Evolutionary conservation across 2,329 filamentous ascomycete species (phyloP).

Genomic region (Fusarium sp.): DNA sequence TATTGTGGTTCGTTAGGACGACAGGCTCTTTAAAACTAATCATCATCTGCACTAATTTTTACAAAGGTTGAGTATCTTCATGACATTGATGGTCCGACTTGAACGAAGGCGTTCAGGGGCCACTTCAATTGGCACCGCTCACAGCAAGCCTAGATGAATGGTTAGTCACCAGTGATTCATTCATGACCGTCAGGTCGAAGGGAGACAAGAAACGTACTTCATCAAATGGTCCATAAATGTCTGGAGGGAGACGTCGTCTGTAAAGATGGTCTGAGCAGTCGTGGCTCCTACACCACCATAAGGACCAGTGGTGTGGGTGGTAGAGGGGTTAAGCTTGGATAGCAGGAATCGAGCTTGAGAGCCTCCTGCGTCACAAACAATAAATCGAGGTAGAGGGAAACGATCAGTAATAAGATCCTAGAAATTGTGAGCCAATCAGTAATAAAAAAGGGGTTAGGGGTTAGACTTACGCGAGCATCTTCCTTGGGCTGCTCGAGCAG

Average conservation of each 20-base stretch:
- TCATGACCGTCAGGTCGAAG: neutral
- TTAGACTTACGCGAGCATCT: conserved; percentile 81
- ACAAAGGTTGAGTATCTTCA: neutral
- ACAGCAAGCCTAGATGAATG: conserved; percentile 63
- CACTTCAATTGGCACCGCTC: conserved; percentile 67
- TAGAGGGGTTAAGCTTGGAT: conserved; percentile 96
- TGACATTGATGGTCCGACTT: neutral
- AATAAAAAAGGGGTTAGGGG: neutral
- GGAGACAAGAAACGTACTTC: conserved; percentile 71
- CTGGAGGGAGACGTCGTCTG: conserved; percentile 96
- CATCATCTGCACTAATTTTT: neutral
- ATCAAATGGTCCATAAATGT: conserved; percentile 99
- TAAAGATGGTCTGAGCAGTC: conserved; percentile 97
- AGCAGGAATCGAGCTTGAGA: conserved; percentile 97
- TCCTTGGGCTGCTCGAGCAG: conserved; percentile 95
- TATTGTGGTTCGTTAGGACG: neutral
- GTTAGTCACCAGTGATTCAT: neutral
- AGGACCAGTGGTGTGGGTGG: conserved; percentile 91
- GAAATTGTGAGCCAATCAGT: conserved; percentile 40
- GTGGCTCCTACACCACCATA: conserved; percentile 89
- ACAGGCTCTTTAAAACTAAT: neutral
- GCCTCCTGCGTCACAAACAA: conserved; percentile 97
- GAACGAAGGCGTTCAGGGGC: neutral
- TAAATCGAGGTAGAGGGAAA: conserved; percentile 98
- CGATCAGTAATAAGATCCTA: conserved; percentile 96